Evolutionary conservation across 495 filamentous ascomycete genomes (phyloP), one percentile per base, ranked within the genome.

Genomic region (Chaetomium cochliodes): DNA sequence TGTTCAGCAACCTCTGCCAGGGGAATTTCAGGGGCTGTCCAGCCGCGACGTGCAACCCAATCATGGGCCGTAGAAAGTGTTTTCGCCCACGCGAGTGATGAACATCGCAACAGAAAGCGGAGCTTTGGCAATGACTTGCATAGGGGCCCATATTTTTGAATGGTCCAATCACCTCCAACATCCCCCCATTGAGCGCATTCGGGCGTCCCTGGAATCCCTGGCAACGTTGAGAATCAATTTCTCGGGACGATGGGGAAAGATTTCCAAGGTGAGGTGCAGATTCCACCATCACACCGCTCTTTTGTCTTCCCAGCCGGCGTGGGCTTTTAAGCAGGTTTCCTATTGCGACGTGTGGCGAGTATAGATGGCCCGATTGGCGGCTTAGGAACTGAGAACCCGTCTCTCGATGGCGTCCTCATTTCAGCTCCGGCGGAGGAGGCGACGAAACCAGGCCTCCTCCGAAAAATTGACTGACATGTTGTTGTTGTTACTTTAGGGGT

Each of bases 111-210:
- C 62, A 58, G 23, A 30, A 58, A 50, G 26, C 52, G 55, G 47
- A 53, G n/a, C 28, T 33, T 12, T 39, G 22, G 23, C 26, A 39
- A 64, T 67, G 60, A 67, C 60, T 64, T 67, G 65, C 65, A 67
- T 57, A 49, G 23, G 23, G 58, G 33, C 12, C 56, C 56, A 18
- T 28, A 46, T 58, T 26, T 42, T 33, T 3, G 23, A 18, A 33
- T 16, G 13, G 37, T 26, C 65, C 65, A 62, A 66, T 62, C 44
- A 42, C 1, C 18, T 39, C 26, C 16, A n/a, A 20, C 3, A 4
- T 13, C 25, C 30, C n/a, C 37, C 39, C 39, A 8, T 22, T 8
- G 25, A 37, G 22, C n/a, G n/a, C 12, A 7, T n/a, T 23, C 52
- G 16, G 52, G 52, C 3, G 1, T 23, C 5, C 25, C 33, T 37